Evolutionary conservation across 257 asterid species (phyloP), one percentile per base, ranked within the genome.

Genomic region (Euphrasia confusa): DNA sequence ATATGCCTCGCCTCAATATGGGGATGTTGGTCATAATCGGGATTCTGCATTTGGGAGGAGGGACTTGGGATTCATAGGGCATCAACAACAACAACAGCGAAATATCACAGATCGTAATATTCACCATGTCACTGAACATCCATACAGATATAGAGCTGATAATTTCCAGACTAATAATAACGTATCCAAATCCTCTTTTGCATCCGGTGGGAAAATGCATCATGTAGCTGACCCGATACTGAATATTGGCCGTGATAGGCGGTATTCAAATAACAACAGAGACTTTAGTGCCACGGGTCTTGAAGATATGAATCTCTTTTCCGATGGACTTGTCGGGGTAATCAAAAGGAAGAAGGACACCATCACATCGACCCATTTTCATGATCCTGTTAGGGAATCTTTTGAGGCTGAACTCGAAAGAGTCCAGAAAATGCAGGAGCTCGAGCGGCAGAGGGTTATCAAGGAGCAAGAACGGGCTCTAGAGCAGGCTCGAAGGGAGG

Each of bases 381-480:
- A 81, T 32, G 99, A 93, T 77, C 99, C 99, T 47, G 81, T 79
- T 58, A 80, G 99, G 64, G 97, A 93, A 74, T 93, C 96, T 48
- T 93, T 87, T 65, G 97, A 93, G 83, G 99, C 97, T 69, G 99
- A 93, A 71, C 95, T 93, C 66, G 99, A 89, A 71, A 83, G 90
- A 74, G 97, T 93, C 67, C 99, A 93, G 79, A 82, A 83, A 80
- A 80, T 89, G 89, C 99, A 89, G 75, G 97, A 93, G 80, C 86
- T 85, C 64, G 99, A 93, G 81, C 74, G 97, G 44, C 95, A 79
- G 74, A 80, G 85, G 71, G 65, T 82, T 44, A 62, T 85, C 57
- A 92, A 87, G 71, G 99, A 93, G 75, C 99, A 93, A 79, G 99
- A 89, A 79, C 85, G 83, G 78, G 88, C 85, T 60, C 60, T 85